These are phyloP conservation scores for Escallonia herrerae DNA, from an alignment of 129 eudicot species.

Conservation along the genomic window DNA sequence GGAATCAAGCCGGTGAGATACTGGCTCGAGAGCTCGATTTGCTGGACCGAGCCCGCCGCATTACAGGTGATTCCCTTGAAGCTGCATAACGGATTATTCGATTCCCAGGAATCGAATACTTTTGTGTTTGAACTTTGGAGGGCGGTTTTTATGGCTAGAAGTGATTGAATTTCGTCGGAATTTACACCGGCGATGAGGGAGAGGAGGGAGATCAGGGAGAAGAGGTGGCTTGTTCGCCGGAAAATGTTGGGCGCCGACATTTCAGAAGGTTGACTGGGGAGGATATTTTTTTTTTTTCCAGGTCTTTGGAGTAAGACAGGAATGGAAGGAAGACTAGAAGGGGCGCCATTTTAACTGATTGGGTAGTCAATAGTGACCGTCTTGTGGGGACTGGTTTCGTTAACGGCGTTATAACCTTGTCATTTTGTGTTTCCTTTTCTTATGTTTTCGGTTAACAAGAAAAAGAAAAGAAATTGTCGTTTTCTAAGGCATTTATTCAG, in stretches of 20 bases:
- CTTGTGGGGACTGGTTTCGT: too few species aligned
- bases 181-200: conserved; percentile 24
- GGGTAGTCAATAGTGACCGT: background rate
- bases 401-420: too few species aligned
- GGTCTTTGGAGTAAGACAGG: background rate
- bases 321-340: background rate
- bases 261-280: background rate
- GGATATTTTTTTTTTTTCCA: background rate
- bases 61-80: conserved; percentile 65
- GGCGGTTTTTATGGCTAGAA: conserved; percentile 44
- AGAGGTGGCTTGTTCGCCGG: background rate
- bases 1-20: conserved; percentile 54
- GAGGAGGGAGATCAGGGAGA: conserved; percentile 15
- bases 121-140: conserved; percentile 40
- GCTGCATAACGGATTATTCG: conserved; percentile 22
- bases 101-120: conserved; percentile 55
- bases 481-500: too few species aligned
- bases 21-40: conserved; percentile 63
- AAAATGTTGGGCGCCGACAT: conserved; percentile 1
- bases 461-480: too few species aligned
- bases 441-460: too few species aligned
- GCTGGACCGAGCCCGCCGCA: conserved; percentile 30
- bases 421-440: too few species aligned
- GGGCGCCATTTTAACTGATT: background rate
- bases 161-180: conserved; percentile 33